Evolutionary conservation across 257 asterid genomes (phyloP).

Genomic region (Rubia yunnanensis): DNA sequence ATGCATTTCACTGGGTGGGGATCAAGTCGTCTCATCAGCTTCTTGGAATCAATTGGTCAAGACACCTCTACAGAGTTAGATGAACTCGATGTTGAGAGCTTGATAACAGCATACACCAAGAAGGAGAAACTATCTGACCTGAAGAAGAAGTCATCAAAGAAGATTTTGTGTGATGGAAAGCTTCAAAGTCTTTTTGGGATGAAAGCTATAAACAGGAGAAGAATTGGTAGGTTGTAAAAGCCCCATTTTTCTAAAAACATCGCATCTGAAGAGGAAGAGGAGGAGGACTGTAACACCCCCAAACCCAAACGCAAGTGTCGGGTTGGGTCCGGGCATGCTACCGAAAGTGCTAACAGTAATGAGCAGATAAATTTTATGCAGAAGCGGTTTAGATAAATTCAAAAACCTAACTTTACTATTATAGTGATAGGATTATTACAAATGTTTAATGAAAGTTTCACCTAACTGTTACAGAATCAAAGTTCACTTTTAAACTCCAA

Average conservation of each 20-base stretch:
- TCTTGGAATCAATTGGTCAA: slow-evolving; percentile 57
- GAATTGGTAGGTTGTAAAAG: slow-evolving; percentile 48
- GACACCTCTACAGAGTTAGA: slow-evolving; percentile 34
- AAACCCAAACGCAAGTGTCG: too few species aligned
- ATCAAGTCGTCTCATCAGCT: slow-evolving; percentile 53
- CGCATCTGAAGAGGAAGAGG: slow-evolving; percentile 40
- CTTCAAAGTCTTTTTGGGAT: slow-evolving; percentile 44
- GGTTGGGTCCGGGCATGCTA: too few species aligned
- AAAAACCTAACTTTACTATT: too few species aligned
- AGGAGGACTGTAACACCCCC: too few species aligned
- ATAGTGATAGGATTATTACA: too few species aligned
- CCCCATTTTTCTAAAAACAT: slow-evolving; percentile 46
- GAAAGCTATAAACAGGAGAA: slow-evolving; percentile 26
- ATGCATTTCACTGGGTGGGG: slow-evolving; percentile 68
- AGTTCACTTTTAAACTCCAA: too few species aligned
- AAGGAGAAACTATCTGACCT: slow-evolving; percentile 46
- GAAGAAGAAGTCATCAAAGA: slow-evolving; percentile 27
- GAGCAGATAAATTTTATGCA: too few species aligned
- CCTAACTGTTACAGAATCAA: too few species aligned
- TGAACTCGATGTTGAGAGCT: slow-evolving; percentile 42
- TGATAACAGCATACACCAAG: slow-evolving; percentile 39
- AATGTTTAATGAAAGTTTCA: too few species aligned
- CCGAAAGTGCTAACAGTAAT: too few species aligned
- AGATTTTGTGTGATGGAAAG: slow-evolving; percentile 41
- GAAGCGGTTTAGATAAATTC: too few species aligned